These are phyloP conservation scores for Eucalyptus dawsonii DNA, from an alignment of 345 rosid species.

Conservation along the genomic window DNA sequence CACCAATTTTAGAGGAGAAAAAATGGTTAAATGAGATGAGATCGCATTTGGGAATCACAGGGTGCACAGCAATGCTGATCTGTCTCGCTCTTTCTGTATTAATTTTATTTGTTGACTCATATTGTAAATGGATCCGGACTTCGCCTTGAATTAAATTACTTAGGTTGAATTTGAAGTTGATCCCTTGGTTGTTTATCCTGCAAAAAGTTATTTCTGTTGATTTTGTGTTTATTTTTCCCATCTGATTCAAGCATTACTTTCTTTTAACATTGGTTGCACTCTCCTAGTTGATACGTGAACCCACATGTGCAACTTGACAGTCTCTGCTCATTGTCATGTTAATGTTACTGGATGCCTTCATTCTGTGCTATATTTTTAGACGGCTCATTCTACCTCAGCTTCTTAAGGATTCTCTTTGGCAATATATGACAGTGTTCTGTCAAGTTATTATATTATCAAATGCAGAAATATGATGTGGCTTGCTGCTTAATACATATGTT, in stretches of 20 bases:
- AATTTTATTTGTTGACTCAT: neutral
- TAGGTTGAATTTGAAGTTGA: neutral
- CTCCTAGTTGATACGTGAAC: neutral
- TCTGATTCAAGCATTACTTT: neutral
- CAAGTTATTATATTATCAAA: neutral
- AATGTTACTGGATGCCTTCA: neutral
- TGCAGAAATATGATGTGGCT: neutral
- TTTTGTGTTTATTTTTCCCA: neutral
- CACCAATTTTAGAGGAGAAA: neutral
- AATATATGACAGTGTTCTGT: neutral
- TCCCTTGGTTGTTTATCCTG: neutral
- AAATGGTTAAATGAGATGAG: neutral
- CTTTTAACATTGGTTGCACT: neutral
- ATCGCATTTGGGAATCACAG: neutral
- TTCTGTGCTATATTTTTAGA: neutral
- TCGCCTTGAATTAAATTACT: neutral
- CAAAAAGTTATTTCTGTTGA: neutral
- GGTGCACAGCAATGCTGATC: neutral
- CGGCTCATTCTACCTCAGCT: neutral
- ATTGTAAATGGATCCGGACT: neutral
- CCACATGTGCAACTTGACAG: neutral
- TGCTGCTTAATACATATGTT: neutral
- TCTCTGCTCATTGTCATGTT: neutral
- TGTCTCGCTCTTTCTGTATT: neutral
- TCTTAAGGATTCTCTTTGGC: neutral